A percentile compares a stretch with the other conserved stretches of the same genome.
phyloP scores from a whole-genome alignment of 805 yeast genomes.

The Pichia gijzeniarum region DNA sequence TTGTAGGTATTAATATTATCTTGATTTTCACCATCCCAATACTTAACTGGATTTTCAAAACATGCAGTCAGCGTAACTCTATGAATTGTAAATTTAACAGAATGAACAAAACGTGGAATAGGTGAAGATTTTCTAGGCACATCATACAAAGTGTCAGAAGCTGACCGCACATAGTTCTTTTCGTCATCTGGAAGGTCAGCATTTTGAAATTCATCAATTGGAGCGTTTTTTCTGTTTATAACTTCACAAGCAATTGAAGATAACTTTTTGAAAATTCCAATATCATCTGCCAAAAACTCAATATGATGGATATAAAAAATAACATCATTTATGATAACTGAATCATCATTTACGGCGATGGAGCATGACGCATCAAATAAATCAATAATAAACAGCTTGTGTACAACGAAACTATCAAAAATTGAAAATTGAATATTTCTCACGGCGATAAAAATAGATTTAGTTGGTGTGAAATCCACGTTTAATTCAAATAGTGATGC shows the following conservation, averaged over 20 bases:
- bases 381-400: conserved; percentile 17
- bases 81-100: conserved; percentile 11
- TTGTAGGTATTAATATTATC: conserved; percentile 23
- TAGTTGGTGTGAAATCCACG: conserved; percentile 11
- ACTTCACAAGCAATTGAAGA: conserved; percentile 4
- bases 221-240: not conserved
- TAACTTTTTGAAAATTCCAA: conserved; percentile 14
- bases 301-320: conserved; percentile 6
- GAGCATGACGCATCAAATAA: conserved; percentile 12
- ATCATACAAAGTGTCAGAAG: too few species aligned
- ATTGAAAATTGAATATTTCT: conserved; percentile 21
- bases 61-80: conserved; percentile 21
- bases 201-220: not conserved
- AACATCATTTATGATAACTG: conserved; percentile 7
- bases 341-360: conserved; percentile 10
- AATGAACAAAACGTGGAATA: conserved; percentile 13
- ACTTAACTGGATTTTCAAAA: conserved; percentile 27
- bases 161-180: not conserved
- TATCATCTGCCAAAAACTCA: conserved; percentile 11
- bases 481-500: conserved; percentile 19
- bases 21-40: conserved; percentile 26
- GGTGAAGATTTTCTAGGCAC: not conserved
- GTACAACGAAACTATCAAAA: conserved; percentile 8
- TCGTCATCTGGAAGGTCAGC: not conserved
- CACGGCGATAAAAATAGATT: conserved; percentile 15